phyloP scores from a whole-genome alignment of 345 rosid species.

The Ceriops zippeliana region DNA sequence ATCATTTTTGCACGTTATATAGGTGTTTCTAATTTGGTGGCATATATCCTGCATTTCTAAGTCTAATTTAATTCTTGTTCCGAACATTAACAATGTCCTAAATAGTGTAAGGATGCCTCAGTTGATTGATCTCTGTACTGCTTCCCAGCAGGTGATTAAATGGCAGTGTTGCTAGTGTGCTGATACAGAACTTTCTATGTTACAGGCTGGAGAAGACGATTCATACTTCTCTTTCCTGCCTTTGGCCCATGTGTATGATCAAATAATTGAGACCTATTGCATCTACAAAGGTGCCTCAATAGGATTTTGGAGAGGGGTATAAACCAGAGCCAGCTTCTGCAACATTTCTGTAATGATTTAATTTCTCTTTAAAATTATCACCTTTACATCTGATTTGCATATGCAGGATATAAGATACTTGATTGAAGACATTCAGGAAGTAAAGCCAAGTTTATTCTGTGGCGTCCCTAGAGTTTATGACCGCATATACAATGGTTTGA shows the following conservation, averaged over 20 bases:
- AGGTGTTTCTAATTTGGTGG: no score
- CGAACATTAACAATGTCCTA: no score
- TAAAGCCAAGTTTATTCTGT: conserved; percentile 76
- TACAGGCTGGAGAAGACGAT: conserved; percentile 71
- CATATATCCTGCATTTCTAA: no score
- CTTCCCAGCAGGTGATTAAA: neutral
- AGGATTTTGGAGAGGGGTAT: conserved; percentile 93
- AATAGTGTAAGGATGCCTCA: no score
- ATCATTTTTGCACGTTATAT: no score
- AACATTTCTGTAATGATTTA: neutral
- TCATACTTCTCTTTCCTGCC: conserved; percentile 91
- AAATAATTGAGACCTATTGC: conserved; percentile 74
- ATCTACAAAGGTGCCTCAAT: conserved; percentile 69
- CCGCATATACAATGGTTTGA: conserved; percentile 64
- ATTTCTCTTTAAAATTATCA: neutral
- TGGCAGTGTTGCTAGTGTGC: neutral
- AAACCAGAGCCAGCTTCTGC: conserved; percentile 8
- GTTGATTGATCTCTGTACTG: no score
- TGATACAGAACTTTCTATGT: neutral
- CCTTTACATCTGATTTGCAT: neutral
- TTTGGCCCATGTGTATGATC: conserved; percentile 88
- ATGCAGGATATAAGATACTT: conserved; percentile 63
- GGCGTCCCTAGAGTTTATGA: conserved; percentile 94
- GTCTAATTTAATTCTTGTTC: no score
- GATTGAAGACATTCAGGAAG: conserved; percentile 81